Evolutionary conservation across 2,329 filamentous ascomycete species (phyloP).

Genomic region (Amauroascus verrucosus): DNA sequence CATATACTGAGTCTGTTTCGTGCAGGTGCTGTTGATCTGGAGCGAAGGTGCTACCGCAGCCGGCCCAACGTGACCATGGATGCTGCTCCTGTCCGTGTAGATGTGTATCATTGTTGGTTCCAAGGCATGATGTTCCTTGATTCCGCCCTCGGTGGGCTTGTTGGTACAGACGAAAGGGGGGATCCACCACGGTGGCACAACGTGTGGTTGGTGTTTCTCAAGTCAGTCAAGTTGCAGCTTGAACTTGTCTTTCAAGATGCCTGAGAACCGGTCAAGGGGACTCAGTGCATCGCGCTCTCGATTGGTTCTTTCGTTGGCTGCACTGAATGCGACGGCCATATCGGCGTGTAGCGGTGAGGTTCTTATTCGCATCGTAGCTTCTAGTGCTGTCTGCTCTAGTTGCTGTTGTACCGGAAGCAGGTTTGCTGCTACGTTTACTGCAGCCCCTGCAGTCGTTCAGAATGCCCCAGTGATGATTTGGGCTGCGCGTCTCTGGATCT

Average conservation of each 20-base stretch:
- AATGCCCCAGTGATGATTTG: slow-evolving; percentile 24
- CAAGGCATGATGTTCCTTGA: slow-evolving; percentile 14
- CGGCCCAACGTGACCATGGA: slow-evolving; percentile 22
- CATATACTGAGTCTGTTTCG: not conserved
- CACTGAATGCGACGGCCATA: slow-evolving; percentile 4
- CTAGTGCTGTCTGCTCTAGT: slow-evolving; percentile 19
- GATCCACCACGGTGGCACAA: not conserved
- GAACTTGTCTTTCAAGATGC: not conserved
- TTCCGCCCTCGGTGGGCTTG: slow-evolving; percentile 4
- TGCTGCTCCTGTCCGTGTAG: slow-evolving; percentile 21
- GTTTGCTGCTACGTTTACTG: slow-evolving; percentile 21
- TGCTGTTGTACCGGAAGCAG: slow-evolving; percentile 19
- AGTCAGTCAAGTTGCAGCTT: not conserved
- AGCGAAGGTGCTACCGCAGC: slow-evolving; percentile 19
- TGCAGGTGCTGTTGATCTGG: slow-evolving; percentile 6
- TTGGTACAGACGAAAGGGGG: not conserved
- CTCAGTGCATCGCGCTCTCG: not conserved
- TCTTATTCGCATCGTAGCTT: slow-evolving; percentile 20
- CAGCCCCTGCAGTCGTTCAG: slow-evolving; percentile 19
- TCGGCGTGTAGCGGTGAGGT: slow-evolving; percentile 15
- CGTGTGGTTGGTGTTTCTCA: not conserved
- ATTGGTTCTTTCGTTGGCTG: not conserved
- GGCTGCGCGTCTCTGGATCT: slow-evolving; percentile 21
- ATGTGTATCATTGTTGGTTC: slow-evolving; percentile 10
- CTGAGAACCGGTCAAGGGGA: not conserved